phyloP scores from a whole-genome alignment of 2,329 filamentous ascomycete genomes.

The Sclerotinia sclerotiorum region DNA sequence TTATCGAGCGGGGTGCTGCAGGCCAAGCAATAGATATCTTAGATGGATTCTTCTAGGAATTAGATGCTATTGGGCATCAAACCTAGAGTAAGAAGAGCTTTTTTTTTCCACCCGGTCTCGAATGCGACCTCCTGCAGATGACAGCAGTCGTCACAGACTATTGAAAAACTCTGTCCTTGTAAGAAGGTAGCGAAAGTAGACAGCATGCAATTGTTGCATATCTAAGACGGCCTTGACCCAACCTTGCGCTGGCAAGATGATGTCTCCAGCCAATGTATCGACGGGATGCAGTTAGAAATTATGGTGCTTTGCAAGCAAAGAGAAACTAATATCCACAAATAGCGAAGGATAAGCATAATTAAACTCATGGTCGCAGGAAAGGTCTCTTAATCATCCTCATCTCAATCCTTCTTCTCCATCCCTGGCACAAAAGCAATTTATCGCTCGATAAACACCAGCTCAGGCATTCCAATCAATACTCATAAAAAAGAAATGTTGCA shows the following conservation, averaged over 20 bases:
- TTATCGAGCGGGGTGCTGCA: not conserved
- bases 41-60: not conserved
- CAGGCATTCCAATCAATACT: not conserved
- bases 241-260: not conserved
- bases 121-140: not conserved
- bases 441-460: not conserved
- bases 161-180: not conserved
- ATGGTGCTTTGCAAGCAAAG: too few species aligned
- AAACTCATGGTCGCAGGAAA: not conserved
- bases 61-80: not conserved
- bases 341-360: not conserved
- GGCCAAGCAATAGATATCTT: not conserved
- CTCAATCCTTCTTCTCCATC: not conserved
- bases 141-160: not conserved
- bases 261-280: not conserved
- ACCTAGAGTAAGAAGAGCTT: not conserved
- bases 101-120: not conserved
- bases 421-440: not conserved
- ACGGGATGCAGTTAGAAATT: not conserved
- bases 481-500: conserved; percentile 1
- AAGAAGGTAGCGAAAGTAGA: not conserved
- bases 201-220: not conserved
- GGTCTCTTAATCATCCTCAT: not conserved
- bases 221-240: conserved; percentile 5
- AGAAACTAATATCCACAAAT: not conserved